Conservation (phyloP, 139 green algal genomes). For the Raphidocelis subcapitata region DNA sequence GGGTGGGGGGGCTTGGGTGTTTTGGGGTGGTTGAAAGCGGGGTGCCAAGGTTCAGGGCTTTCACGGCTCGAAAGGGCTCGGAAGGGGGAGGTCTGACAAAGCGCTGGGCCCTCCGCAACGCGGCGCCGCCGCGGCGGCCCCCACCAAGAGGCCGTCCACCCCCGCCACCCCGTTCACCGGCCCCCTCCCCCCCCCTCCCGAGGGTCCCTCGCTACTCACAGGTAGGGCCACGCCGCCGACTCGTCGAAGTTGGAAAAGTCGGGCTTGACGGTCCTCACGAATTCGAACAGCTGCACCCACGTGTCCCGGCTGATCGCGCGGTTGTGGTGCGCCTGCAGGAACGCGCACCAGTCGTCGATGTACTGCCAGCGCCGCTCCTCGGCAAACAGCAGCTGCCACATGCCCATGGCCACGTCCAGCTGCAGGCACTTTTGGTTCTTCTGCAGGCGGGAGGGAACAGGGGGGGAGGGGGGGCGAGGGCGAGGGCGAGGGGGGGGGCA, state of each 20-base stretch:
- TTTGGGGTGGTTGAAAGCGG: too few species aligned
- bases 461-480: background rate
- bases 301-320: conserved; percentile 83
- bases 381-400: conserved; percentile 89
- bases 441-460: conserved; percentile 37
- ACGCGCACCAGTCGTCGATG: conserved; percentile 81
- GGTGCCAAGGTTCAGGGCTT: too few species aligned
- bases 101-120: too few species aligned
- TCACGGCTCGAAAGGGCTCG: too few species aligned
- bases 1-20: too few species aligned
- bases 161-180: too few species aligned
- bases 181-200: background rate
- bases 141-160: too few species aligned
- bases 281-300: conserved; percentile 84
- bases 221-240: conserved; percentile 83
- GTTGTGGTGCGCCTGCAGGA: conserved; percentile 77
- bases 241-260: conserved; percentile 87
- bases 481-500: background rate
- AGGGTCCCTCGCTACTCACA: conserved; percentile 35
- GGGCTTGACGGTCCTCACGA: conserved; percentile 61
- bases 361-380: conserved; percentile 51
- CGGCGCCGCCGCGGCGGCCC: too few species aligned
- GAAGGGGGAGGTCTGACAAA: too few species aligned
- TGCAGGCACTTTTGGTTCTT: conserved; percentile 94
- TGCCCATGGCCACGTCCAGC: conserved; percentile 87